These are phyloP conservation scores for Penstemon eatonii DNA, from an alignment of 257 asterid genomes.

Conservation along the genomic window DNA sequence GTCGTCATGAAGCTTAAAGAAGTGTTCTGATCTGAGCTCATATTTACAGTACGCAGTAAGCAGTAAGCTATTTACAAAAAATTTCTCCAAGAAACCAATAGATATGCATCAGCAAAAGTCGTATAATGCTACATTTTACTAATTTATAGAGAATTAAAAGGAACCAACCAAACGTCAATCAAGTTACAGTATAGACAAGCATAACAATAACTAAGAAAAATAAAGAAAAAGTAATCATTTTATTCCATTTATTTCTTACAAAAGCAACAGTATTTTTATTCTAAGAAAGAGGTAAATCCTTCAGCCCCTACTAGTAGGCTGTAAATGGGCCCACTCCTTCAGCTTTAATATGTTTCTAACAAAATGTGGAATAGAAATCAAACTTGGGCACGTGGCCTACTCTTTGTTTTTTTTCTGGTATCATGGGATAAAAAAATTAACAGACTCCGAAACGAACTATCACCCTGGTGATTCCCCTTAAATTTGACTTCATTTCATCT, in stretches of 20 bases:
- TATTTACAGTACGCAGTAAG: not conserved
- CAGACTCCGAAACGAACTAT: not conserved
- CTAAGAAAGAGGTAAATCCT: too few relatives aligned
- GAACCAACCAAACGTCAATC: not conserved
- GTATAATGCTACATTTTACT: too few relatives aligned
- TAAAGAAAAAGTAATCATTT: too few relatives aligned
- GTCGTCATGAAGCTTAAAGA: not conserved
- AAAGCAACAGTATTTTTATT: too few relatives aligned
- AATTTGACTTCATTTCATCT: not conserved
- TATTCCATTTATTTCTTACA: too few relatives aligned
- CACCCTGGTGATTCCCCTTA: not conserved
- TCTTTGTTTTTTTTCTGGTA: too few relatives aligned
- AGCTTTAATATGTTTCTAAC: slow-evolving; percentile 10
- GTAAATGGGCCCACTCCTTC: not conserved
- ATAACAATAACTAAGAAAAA: too few relatives aligned
- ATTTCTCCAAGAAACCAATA: not conserved
- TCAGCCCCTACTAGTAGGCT: not conserved
- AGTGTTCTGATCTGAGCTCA: slow-evolving; percentile 5
- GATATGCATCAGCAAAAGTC: not conserved
- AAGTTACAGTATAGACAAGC: too few relatives aligned
- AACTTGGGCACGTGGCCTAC: too few relatives aligned
- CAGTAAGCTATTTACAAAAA: not conserved
- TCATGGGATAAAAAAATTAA: not conserved
- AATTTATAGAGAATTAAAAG: not conserved
- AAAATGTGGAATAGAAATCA: not conserved